Evolutionary conservation across 495 filamentous ascomycete genomes (phyloP), one percentile per base, ranked within the genome.

Genomic region (Penicillium simplicissimum): DNA sequence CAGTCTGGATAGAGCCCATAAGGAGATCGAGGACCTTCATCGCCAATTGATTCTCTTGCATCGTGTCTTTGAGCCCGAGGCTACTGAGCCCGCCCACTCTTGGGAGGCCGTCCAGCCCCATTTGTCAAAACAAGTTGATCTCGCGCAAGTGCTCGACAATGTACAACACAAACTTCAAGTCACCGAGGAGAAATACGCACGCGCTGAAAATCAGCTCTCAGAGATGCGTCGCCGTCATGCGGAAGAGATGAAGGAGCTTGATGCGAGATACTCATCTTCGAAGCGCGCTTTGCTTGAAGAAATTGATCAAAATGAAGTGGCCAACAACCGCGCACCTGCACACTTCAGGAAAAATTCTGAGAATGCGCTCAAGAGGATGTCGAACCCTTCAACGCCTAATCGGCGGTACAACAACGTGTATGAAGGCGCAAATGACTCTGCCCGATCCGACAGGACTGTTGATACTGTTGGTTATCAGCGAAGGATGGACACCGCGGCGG

Each of bases 131-230:
- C 90, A 90, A 68, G 86, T 96, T 53, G 89, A 96, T 64, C 76
- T 98, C 43, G 90, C 92, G n/a, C 85, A 91, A 65, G 89, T 93
- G 67, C 79, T 98, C n/a, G 90, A 97, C 61, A 86, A 91, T n/a
- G 78, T 90, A 15, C 90, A 95, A 55, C 89, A 92, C 71, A 91
- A 91, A 45, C 80, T 97, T 14, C 88, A 92, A 36, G 83, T 96
- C 19, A 88, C 93, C 17, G 89, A 86, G n/a, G 93, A 96, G 62
- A 92, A 87, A 48, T 92, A 90, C 51, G 74, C 80, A 43, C 88
- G 93, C 52, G 93, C 92, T 13, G 95, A 98, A 76, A 85, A 85
- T 28, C 92, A 97, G 61, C 73, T 98, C 36, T 78, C 86, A 4
- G 92, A 96, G 62, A 78, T 97, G 67, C 87, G 94, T 52, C 81